phyloP scores from a whole-genome alignment of 345 rosid genomes.

The Brassica cretica region DNA sequence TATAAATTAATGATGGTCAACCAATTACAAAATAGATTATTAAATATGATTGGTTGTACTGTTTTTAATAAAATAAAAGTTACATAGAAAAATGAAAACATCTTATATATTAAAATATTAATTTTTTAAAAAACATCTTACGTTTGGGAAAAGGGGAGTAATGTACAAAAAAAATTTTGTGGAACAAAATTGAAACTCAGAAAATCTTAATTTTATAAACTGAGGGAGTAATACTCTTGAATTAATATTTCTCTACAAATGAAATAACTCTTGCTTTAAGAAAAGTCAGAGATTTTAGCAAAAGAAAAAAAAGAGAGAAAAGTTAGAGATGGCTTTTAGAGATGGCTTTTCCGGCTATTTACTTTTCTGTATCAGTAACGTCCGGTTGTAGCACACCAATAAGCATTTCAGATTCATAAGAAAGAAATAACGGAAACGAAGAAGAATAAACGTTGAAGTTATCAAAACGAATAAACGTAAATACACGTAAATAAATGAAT shows the following conservation, averaged over 20 bases:
- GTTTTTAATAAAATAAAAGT: no score
- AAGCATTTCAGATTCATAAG: constrained; percentile 9
- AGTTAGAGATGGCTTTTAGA: not conserved
- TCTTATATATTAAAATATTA: no score
- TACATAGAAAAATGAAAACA: no score
- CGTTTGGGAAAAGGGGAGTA: no score
- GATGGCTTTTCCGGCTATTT: not conserved
- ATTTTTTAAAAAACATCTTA: no score
- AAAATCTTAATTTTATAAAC: no score
- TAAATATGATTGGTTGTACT: no score
- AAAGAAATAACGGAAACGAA: not conserved
- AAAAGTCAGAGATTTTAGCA: no score
- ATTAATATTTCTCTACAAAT: not conserved
- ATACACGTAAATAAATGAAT: not conserved
- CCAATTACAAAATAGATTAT: no score
- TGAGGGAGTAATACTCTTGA: not conserved
- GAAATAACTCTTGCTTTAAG: not conserved
- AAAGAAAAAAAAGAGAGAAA: not conserved
- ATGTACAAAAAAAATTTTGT: no score
- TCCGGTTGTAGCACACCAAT: constrained; percentile 7
- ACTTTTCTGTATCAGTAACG: constrained; percentile 8
- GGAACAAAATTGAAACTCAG: no score
- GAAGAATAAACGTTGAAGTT: constrained; percentile 18
- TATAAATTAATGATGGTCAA: no score
- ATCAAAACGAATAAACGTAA: not conserved